These are phyloP conservation scores for Aechmea fasciata DNA, from an alignment of 176 grass and related monocot species.

Conservation along the genomic window DNA sequence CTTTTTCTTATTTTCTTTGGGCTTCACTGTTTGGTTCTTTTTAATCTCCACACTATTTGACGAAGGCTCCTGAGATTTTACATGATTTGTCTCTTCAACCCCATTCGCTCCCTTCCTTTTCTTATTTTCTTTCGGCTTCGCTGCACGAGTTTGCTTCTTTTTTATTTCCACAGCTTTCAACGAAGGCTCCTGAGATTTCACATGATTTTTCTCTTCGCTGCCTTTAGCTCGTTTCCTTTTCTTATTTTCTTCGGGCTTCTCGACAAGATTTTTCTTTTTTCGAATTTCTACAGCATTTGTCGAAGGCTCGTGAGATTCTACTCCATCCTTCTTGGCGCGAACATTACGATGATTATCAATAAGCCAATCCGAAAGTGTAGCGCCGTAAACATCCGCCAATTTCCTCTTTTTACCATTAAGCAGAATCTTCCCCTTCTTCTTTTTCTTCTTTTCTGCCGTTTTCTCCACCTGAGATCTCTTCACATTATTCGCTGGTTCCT, in stretches of 20 bases:
- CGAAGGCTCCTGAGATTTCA: too few species aligned
- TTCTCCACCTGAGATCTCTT: conserved; percentile 38
- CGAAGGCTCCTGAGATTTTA: too few species aligned
- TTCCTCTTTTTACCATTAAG: conserved; percentile 60
- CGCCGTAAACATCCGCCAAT: conserved; percentile 75
- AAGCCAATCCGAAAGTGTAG: conserved; percentile 43
- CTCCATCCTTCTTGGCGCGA: conserved; percentile 8
- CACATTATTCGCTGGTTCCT: conserved; percentile 10
- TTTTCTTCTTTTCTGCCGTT: conserved; percentile 54
- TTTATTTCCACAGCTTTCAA: background rate
- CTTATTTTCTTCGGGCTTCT: background rate
- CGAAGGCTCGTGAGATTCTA: conserved; percentile 2
- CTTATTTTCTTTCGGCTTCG: background rate
- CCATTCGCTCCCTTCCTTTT: too few species aligned
- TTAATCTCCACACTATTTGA: too few species aligned
- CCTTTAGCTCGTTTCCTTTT: too few species aligned
- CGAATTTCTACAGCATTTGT: background rate
- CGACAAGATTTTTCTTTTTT: background rate
- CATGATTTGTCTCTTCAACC: too few species aligned
- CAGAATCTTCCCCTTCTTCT: conserved; percentile 8
- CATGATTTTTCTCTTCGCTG: too few species aligned
- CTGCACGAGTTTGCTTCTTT: background rate
- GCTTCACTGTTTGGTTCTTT: too few species aligned
- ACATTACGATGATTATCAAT: conserved; percentile 3
- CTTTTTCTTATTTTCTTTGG: too few species aligned